Base-by-base conservation (phyloP, 495 filamentous ascomycete species). In the Penicillium longicatenatum region DNA sequence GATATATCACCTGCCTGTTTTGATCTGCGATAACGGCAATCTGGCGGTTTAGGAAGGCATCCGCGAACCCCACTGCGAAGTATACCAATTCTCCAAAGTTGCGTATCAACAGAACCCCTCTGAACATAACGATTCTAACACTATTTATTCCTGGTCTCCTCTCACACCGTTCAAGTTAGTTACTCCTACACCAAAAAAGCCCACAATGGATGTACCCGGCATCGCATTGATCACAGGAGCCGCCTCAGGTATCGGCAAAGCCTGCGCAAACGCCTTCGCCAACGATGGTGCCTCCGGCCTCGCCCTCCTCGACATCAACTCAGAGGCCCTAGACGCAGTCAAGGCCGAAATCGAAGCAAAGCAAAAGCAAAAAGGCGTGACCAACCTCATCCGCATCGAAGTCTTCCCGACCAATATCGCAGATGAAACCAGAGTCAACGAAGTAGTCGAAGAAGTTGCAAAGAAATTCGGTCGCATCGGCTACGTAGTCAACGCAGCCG, bases 401-500 rank as follows among this genome's bases (percentile, higher is more conserved):
- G 45, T 49, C 48, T 66, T 60, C 30, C 48, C 63, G 3, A 64
- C 58, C 46, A 57, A 82, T 57, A 66, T 79, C 46, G 42, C 68
- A 2, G 54, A 66, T 22, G 74, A 75, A 46, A 48, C 54, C 10
- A 64, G 67, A 20, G 70, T 80, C 7, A 61, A 71, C 4, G 46
- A 62, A 21, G 61, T 78, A 16, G 52, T 72, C 21, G 58, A 65
- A 2, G 50, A 58, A 12, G 57, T 64, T 7, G 65, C 68, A 1
- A 33, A 10, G 11, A 66, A 51, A 45, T 79, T 76, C 48, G 66
- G 66, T 0, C 62, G 79, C n/a, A 57, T 81, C 1, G 79, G 80
- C 60, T 81, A 80, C 51, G 65, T 57, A 6, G 76, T 76, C 24
- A 77, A 73, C 43, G 71, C 67, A 37, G 78, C 77, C 26, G 78